Base-by-base conservation (phyloP, 441 rosid genomes). In the Isatis lusitanica region DNA sequence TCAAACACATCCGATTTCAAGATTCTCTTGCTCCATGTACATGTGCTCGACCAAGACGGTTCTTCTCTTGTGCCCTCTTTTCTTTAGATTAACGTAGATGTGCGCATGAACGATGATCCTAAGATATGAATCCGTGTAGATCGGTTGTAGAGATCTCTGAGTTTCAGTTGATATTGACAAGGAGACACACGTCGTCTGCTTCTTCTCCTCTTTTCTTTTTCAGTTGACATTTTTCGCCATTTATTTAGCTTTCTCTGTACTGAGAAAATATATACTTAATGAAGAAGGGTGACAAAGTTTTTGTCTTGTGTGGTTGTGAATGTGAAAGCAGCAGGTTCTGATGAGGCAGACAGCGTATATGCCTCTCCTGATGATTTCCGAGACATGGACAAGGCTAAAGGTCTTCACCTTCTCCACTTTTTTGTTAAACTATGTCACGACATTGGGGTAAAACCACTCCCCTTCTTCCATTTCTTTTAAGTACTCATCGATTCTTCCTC, bases 31-130 rank as follows among this genome's bases (percentile, higher is more conserved):
- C 91, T 94, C 75, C 96, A 90, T 50, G 99, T 94, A 31, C 99
- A 92, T 80, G 93, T 89, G 35, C 85, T 85, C 2, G 97, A 92
- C 76, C 93, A 90, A 87, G 93, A 94, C 79, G 99, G 98, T 94
- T 74, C 51, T 55, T 62, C 63, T 78, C 74, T 68, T 58, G 12
- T n/a, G 65, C 48, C 39, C 13, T 6, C 53, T 2, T 5, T 26
- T 48, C 5, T 1, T 26, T 9, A 8, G 15, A 30, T 33, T 58
- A 21, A 21, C 2, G 24, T 42, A 5, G n/a, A n/a, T n/a, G n/a
- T n/a, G n/a, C n/a, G n/a, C n/a, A 36, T 9, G 11, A 36, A 36
- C 39, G 9, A 9, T 36, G 40, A 36, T 36, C 10, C 4, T 9
- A 35, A 2, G 8, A 36, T 36, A 36, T 26, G 28, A 26, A 26